Percentiles rank a stretch among this genome's conserved stretches.
Conservation (phyloP, 805 yeast genomes). For the Pichia ethanolica region DNA sequence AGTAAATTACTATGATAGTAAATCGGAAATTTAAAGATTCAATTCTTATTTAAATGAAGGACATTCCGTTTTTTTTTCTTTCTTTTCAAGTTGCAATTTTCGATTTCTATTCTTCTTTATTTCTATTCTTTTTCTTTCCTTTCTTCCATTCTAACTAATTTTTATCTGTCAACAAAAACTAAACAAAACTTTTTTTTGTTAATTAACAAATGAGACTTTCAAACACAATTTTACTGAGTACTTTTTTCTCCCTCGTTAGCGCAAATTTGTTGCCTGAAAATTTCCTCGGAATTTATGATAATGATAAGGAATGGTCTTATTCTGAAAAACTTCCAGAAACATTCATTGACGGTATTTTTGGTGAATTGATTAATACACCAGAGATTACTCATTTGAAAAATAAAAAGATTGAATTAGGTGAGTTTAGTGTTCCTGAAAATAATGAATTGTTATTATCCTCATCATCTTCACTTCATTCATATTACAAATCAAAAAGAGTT, state of each 20-base stretch:
- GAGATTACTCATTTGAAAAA: conserved; percentile 8
- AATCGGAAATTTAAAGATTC: too few relatives aligned
- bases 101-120: neutral
- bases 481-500: conserved; percentile 18
- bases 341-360: conserved; percentile 22
- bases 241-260: neutral
- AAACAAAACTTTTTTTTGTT: too few relatives aligned
- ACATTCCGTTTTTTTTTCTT: neutral
- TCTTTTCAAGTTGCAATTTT: neutral
- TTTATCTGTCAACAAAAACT: too few relatives aligned
- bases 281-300: neutral
- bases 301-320: neutral
- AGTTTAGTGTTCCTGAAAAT: neutral
- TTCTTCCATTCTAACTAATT: neutral
- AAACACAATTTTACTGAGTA: too few relatives aligned
- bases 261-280: conserved; percentile 2
- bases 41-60: neutral
- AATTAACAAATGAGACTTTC: too few relatives aligned
- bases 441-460: neutral
- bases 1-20: too few relatives aligned
- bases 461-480: neutral
- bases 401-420: conserved; percentile 8
- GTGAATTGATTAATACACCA: conserved; percentile 15
- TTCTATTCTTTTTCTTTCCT: neutral
- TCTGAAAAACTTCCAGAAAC: conserved; percentile 2